A percentile compares a stretch with the other conserved stretches of the same genome.
These are phyloP conservation scores for Camelina hispida DNA, from an alignment of 345 rosid genomes.

Conservation along the genomic window DNA sequence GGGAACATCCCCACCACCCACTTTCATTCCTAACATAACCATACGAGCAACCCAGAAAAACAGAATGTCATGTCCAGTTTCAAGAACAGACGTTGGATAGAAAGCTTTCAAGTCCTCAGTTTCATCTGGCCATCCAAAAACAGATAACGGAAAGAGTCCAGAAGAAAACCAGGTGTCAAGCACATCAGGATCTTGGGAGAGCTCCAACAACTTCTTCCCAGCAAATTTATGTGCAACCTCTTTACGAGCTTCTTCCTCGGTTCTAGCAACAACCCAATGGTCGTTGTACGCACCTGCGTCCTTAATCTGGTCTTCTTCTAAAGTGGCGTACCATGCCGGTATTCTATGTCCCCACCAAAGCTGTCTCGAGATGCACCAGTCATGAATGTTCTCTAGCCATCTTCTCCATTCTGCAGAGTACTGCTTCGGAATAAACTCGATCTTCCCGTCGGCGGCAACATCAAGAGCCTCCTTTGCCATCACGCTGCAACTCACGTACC, in stretches of 20 bases:
- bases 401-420: slow-evolving; percentile 95
- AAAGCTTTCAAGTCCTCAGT: slow-evolving; percentile 82
- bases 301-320: slow-evolving; percentile 75
- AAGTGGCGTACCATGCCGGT: slow-evolving; percentile 89
- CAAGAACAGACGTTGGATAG: slow-evolving; percentile 93
- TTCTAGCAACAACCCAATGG: slow-evolving; percentile 87
- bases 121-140: slow-evolving; percentile 93
- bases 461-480: slow-evolving; percentile 85
- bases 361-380: slow-evolving; percentile 97
- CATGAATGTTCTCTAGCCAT: slow-evolving; percentile 97
- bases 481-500: slow-evolving; percentile 76
- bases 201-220: slow-evolving; percentile 67
- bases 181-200: slow-evolving; percentile 90
- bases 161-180: slow-evolving; percentile 99
- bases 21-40: slow-evolving; percentile 88
- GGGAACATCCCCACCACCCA: slow-evolving; percentile 84
- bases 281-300: slow-evolving; percentile 80
- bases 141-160: slow-evolving; percentile 86
- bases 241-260: slow-evolving; percentile 65
- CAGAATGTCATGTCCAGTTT: slow-evolving; percentile 95
- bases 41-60: slow-evolving; percentile 99
- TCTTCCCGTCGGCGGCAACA: slow-evolving; percentile 67
- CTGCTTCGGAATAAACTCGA: slow-evolving; percentile 87
- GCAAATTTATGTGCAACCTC: slow-evolving; percentile 63
- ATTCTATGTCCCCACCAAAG: slow-evolving; percentile 99